phyloP scores from a whole-genome alignment of 345 rosid genomes.

The rapeseed (Brassica napus) region DNA sequence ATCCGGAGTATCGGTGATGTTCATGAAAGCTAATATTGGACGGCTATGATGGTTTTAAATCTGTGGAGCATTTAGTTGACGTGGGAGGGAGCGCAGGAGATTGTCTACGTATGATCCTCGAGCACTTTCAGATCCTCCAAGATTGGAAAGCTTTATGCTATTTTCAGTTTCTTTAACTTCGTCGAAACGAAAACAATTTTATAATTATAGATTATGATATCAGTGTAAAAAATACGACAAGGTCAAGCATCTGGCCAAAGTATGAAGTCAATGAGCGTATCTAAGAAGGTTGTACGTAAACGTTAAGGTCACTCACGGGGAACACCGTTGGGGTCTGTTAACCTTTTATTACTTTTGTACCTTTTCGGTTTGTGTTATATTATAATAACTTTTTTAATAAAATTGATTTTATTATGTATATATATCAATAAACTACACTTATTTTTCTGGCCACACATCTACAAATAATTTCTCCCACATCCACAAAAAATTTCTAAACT shows the following conservation, averaged over 20 bases:
- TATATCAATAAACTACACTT: too few relatives aligned
- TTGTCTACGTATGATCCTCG: constrained; percentile 79
- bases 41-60: constrained; percentile 69
- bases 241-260: neutral
- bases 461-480: too few relatives aligned
- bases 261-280: constrained; percentile 12
- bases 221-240: neutral
- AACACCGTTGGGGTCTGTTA: neutral
- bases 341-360: neutral
- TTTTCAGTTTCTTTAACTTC: neutral
- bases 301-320: neutral
- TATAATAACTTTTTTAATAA: too few relatives aligned
- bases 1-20: constrained; percentile 89
- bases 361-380: too few relatives aligned
- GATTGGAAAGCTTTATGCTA: constrained; percentile 28
- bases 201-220: neutral
- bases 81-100: constrained; percentile 97
- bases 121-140: constrained; percentile 58
- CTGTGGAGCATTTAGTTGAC: constrained; percentile 59
- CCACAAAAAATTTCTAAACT: too few relatives aligned
- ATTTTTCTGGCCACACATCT: too few relatives aligned
- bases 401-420: too few relatives aligned
- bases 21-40: constrained; percentile 70
- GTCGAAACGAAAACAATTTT: neutral
- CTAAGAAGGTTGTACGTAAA: neutral